A percentile compares a stretch with the other conserved stretches of the same genome.
Conservation (phyloP, 352 stramenopile genomes). For the Phytophthora pluvialis region DNA sequence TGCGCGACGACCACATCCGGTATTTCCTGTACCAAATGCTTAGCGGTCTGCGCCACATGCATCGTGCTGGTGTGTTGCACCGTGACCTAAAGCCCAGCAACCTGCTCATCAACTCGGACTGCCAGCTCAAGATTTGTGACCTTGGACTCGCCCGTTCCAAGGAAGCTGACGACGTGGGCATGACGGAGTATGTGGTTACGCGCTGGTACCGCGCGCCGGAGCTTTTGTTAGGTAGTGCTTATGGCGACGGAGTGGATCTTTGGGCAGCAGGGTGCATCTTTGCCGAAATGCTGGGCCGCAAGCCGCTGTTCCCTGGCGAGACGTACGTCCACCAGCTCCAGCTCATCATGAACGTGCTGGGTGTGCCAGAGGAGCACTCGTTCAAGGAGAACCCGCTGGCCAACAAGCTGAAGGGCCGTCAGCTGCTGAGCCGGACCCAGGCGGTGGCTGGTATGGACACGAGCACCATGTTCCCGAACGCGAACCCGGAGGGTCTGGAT, state of each 20-base stretch:
- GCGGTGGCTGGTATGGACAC: constrained; percentile 84
- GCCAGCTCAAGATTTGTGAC: constrained; percentile 97
- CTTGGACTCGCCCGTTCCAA: constrained; percentile 93
- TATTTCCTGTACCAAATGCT: constrained; percentile 95
- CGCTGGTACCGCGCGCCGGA: constrained; percentile 90
- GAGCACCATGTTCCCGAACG: constrained; percentile 84
- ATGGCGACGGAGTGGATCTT: constrained; percentile 84
- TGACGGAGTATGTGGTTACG: constrained; percentile 93
- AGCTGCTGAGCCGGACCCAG: constrained; percentile 84
- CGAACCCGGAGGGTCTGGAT: constrained; percentile 84
- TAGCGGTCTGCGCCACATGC: constrained; percentile 89
- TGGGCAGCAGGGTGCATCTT: constrained; percentile 91
- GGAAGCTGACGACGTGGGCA: constrained; percentile 87
- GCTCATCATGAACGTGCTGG: constrained; percentile 90
- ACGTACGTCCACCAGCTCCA: constrained; percentile 90
- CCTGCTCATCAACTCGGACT: constrained; percentile 93
- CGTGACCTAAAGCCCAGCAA: constrained; percentile 90
- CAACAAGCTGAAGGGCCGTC: constrained; percentile 88
- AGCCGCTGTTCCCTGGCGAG: constrained; percentile 85
- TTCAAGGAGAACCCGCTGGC: constrained; percentile 90
- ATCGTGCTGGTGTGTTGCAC: constrained; percentile 84
- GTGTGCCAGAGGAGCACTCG: constrained; percentile 85
- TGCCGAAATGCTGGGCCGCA: constrained; percentile 87
- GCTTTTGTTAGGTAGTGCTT: constrained; percentile 83
- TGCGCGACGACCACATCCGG: constrained; percentile 93